Percentiles rank a stretch among this genome's conserved stretches.
Evolutionary conservation across 2,329 filamentous ascomycete genomes (phyloP).

Genomic region (Fusarium irregulare): DNA sequence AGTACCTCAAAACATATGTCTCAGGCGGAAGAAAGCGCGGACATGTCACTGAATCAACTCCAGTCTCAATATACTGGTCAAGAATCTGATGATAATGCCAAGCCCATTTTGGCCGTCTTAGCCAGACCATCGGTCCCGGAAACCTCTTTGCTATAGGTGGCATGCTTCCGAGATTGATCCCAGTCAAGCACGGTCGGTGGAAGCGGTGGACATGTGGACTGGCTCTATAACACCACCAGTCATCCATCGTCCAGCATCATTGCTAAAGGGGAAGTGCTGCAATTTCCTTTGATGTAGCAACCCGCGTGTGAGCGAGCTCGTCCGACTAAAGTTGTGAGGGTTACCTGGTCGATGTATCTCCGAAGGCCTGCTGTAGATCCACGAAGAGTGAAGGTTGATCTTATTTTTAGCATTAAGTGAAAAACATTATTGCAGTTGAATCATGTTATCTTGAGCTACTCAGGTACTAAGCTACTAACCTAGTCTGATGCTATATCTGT

Average conservation of each 20-base stretch:
- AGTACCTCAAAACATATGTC: too few species aligned
- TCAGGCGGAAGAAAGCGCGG: not conserved
- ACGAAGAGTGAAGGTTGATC: constrained; percentile 16
- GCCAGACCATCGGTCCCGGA: constrained; percentile 10
- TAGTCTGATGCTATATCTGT: not conserved
- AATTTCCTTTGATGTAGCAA: constrained; percentile 38
- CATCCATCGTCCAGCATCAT: constrained; percentile 11
- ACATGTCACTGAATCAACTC: constrained; percentile 23
- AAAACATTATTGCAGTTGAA: constrained; percentile 1
- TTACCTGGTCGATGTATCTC: constrained; percentile 12
- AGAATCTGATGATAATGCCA: constrained; percentile 9
- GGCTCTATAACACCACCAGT: constrained; percentile 19
- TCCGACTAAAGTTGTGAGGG: constrained; percentile 4
- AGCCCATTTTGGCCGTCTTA: constrained; percentile 23
- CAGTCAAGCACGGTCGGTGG: constrained; percentile 33
- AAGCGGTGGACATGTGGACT: constrained; percentile 38
- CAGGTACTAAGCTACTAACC: too few species aligned
- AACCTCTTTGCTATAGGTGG: constrained; percentile 24
- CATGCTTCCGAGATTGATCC: constrained; percentile 28
- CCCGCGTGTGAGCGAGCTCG: constrained; percentile 16
- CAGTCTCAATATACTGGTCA: constrained; percentile 27
- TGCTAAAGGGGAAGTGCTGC: constrained; percentile 29
- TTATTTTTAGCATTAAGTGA: constrained; percentile 33
- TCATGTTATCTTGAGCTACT: not conserved
- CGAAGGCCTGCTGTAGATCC: constrained; percentile 29